phyloP scores from a whole-genome alignment of 768 basidiomycete genomes.

The Mycena kentingensis region DNA sequence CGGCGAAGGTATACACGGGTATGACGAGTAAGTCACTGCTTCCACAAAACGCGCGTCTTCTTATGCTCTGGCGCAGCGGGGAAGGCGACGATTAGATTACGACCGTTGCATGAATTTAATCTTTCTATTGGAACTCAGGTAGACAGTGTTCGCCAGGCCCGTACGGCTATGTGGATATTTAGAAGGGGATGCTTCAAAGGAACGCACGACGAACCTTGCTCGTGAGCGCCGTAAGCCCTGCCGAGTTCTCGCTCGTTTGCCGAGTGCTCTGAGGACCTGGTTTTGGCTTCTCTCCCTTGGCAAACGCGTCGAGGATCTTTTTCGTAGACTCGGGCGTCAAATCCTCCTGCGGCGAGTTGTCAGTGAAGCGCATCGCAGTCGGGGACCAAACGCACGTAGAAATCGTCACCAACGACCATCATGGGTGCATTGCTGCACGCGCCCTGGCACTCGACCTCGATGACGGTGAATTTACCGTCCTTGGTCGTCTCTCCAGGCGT shows the following conservation, averaged over 20 bases:
- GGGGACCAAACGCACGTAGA: conserved; percentile 66
- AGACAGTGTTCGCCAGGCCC: conserved; percentile 90
- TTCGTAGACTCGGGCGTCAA: conserved; percentile 75
- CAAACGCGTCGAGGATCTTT: conserved; percentile 77
- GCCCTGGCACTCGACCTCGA: conserved; percentile 98
- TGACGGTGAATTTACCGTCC: conserved; percentile 95
- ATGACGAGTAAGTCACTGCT: too few species aligned
- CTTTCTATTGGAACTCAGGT: conserved; percentile 76
- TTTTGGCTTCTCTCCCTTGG: conserved; percentile 83
- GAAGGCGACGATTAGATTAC: conserved; percentile 71
- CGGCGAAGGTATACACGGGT: conserved; percentile 69
- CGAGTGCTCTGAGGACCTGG: conserved; percentile 92
- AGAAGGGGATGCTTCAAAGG: conserved; percentile 11
- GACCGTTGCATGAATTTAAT: conserved; percentile 11
- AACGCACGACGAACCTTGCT: conserved; percentile 54
- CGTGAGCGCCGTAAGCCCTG: conserved; percentile 79
- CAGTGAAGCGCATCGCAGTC: conserved; percentile 2
- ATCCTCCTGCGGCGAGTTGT: conserved; percentile 66
- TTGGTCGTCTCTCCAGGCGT: conserved; percentile 90
- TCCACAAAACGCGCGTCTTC: too few species aligned
- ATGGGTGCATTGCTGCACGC: conserved; percentile 98
- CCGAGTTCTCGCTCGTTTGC: conserved; percentile 89
- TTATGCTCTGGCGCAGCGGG: too few species aligned
- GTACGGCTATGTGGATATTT: conserved; percentile 63
- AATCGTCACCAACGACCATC: conserved; percentile 95